These are phyloP conservation scores for Nicotiana tabacum DNA, from an alignment of 257 asterid genomes.

Conservation along the genomic window DNA sequence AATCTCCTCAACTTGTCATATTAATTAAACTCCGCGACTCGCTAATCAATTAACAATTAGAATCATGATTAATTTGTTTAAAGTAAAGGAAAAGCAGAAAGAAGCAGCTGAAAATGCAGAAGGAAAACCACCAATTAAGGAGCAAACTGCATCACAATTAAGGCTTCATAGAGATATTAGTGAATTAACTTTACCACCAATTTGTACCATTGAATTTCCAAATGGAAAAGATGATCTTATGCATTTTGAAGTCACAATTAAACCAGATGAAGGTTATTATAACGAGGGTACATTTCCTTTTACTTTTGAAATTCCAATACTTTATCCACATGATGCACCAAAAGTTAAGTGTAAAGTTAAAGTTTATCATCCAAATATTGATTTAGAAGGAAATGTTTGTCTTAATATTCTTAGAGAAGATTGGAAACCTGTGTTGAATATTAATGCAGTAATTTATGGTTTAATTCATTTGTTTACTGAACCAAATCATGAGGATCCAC, in stretches of 20 bases:
- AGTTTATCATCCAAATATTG: background rate
- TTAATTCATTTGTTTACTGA: conserved; percentile 85
- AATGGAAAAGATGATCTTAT: background rate
- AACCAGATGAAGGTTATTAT: background rate
- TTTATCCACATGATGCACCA: background rate
- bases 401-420: conserved; percentile 92
- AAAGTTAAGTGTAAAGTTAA: background rate
- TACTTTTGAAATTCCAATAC: background rate
- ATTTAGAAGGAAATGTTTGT: background rate
- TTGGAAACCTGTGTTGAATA: conserved; percentile 93
- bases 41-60: too few relatives aligned
- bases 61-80: background rate
- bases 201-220: background rate
- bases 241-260: background rate
- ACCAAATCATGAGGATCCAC: conserved; percentile 88
- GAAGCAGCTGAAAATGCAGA: conserved; percentile 14
- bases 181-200: background rate
- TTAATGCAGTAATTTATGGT: conserved; percentile 78
- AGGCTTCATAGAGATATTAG: conserved; percentile 11
- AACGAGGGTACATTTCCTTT: background rate
- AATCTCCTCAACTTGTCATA: background rate
- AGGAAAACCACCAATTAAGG: background rate
- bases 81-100: conserved; percentile 5
- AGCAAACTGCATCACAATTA: conserved; percentile 10
- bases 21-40: background rate